Base-by-base conservation (phyloP, 352 stramenopile genomes). In the Globisporangium iwayamae region DNA sequence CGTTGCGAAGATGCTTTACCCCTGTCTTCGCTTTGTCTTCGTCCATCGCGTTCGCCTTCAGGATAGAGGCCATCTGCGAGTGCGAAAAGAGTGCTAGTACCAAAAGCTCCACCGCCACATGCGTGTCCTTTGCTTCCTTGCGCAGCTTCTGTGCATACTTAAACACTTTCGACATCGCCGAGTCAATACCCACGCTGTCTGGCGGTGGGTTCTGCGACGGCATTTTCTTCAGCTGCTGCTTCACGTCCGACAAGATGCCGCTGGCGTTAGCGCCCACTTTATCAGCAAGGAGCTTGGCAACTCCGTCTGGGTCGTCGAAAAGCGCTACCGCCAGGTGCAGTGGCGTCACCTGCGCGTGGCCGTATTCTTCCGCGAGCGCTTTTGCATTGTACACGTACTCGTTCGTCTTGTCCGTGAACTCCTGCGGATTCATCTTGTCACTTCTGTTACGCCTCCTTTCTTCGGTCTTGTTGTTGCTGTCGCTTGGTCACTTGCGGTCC, bases 101-200 rank as follows among this genome's bases (percentile, higher is more conserved):
- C 28, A 96, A 57, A 28, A 86, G 79, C 39, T 96, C 86, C 0
- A 85, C 72, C 5, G 86, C 75, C 30, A 93, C 56, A 65, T 92
- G 89, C 11, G 86, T 90, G 66, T 96, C 89, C 50, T 90, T 86
- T 45, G 79, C 73, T 58, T 95, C 87, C 65, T 93, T 94, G 48
- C 81, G 74, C 67, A 91, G 74, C 66, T 94, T 91, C 67, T 78
- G 67, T 10, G 87, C 89, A 55, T 90, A 85, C 62, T 94, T 94
- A 32, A 96, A 65, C 61, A 96, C 74, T 67, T 93, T 91, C 50
- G 72, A 76, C 34, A 94, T 67, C 25, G 74, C 79, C 45, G 81
- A 91, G 66, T 91, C 86, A 9, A 76, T 66, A 11, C 69, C 64
- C 11, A 91, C 71, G 10, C 70, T 74, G 51, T 94, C 82, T 0